These are phyloP conservation scores for Scleroderma bovista DNA, from an alignment of 768 basidiomycete species.

Conservation along the genomic window DNA sequence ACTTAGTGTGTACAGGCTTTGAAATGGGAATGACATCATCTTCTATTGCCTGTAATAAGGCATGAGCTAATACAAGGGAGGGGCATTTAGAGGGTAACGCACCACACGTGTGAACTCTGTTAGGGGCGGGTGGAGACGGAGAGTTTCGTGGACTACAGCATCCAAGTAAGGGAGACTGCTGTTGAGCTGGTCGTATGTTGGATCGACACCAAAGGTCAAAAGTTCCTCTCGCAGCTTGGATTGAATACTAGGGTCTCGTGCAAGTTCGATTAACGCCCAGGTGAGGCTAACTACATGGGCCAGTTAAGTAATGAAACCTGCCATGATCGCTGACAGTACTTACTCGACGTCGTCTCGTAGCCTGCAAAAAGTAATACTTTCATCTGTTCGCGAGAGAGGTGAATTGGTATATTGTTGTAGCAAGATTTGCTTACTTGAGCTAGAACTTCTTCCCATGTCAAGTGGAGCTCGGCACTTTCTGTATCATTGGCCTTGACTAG, in stretches of 20 bases:
- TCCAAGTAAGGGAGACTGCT: conserved; percentile 50
- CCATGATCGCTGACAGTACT: not conserved
- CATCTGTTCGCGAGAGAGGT: conserved; percentile 6
- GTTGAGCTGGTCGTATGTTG: conserved; percentile 48
- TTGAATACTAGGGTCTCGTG: conserved; percentile 40
- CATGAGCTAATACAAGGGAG: too few species aligned
- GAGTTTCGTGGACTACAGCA: conserved; percentile 40
- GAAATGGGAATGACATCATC: conserved; percentile 60
- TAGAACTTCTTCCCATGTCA: conserved; percentile 24
- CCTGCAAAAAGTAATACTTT: conserved; percentile 15
- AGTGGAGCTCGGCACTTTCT: conserved; percentile 16
- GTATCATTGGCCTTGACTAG: conserved; percentile 33
- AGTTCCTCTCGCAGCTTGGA: conserved; percentile 46
- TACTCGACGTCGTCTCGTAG: conserved; percentile 18
- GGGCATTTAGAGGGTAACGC: not conserved
- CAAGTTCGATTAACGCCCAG: conserved; percentile 57
- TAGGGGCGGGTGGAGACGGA: conserved; percentile 39
- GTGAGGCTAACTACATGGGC: conserved; percentile 11
- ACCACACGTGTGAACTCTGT: conserved; percentile 11
- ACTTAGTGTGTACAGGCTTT: conserved; percentile 36
- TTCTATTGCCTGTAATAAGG: conserved; percentile 32
- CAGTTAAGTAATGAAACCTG: too few species aligned
- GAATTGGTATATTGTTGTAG: not conserved
- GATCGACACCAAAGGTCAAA: conserved; percentile 36
- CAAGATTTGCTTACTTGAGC: not conserved